Evolutionary conservation across 2,329 filamentous ascomycete genomes (phyloP), one percentile per base, ranked within the genome.

Genomic region (Grosmannia huntii): DNA sequence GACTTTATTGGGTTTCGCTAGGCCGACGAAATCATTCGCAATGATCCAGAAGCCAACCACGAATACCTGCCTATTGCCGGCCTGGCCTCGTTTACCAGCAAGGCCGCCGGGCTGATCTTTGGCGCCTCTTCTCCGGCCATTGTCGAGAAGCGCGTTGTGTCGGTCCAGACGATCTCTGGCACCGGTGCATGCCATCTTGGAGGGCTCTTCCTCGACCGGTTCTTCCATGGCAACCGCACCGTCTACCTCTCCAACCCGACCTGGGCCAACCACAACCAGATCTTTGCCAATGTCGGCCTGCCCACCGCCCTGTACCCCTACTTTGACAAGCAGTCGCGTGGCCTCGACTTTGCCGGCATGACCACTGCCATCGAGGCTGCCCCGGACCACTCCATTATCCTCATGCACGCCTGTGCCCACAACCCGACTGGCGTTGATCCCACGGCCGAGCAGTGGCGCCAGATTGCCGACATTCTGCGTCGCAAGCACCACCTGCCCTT

Each of bases 231-330:
- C 69, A 83, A 80, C 74, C 86, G 82, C 65, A 83, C 85, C 60
- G 83, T 95, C 74, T 96, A 96, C 80, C 79, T 97, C 72, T 96
- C 90, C 68, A 88, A 87, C 72, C 94, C 94, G 57, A 99, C 94
- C 62, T 99, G 94, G 94, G 90, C 88, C 65, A 99, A 99, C 77
- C 94, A 99, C 83, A 86, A 95, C 76, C 94, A 97, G 74, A 96
- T 99, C 79, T 96, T 99, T 77, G 82, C 79, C 73, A 97, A 97
- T 70, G 90, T 96, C 68, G 80, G 82, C 66, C 78, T 97, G 33
- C 76, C 83, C 38, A 82, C 90, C 66, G 85, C 85, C 65, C 83
- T 83, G 64, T 99, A 99, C 76, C 94, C 92, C 55, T 99, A 99
- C 80, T 99, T 96, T 76, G 86, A 85, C 71, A 84, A 89, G 70